These are phyloP conservation scores for Cercospora sp. DNA, from an alignment of 2,329 filamentous ascomycete species.

Conservation along the genomic window DNA sequence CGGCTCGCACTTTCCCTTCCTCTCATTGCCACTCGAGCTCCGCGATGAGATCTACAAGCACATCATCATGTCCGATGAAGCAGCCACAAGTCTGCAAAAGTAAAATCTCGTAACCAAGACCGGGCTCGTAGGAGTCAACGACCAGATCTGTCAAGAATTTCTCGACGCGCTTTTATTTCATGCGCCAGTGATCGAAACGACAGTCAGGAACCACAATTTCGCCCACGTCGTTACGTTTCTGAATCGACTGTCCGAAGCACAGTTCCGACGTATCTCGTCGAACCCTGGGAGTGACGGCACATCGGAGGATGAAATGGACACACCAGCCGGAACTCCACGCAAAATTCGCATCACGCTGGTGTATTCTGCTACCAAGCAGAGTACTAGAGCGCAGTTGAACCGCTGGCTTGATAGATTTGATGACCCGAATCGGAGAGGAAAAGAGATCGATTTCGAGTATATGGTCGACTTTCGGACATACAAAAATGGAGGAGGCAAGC, in stretches of 20 bases:
- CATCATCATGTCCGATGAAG: not conserved
- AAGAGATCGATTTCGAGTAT: constrained; percentile 15
- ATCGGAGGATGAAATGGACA: not conserved
- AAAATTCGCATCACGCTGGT: constrained; percentile 13
- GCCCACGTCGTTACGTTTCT: constrained; percentile 18
- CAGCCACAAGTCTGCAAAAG: constrained; percentile 1
- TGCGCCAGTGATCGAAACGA: constrained; percentile 10
- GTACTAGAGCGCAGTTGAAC: constrained; percentile 5
- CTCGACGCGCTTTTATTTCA: constrained; percentile 14
- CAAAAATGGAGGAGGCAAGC: constrained; percentile 9
- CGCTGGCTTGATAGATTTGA: constrained; percentile 20
- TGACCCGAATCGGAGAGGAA: constrained; percentile 9
- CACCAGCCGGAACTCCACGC: not conserved
- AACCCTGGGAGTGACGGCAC: no score
- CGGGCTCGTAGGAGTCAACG: constrained; percentile 11
- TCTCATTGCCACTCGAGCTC: constrained; percentile 40
- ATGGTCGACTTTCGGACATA: constrained; percentile 6
- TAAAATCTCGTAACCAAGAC: constrained; percentile 2
- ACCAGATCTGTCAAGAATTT: constrained; percentile 16
- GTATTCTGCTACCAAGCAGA: constrained; percentile 9
- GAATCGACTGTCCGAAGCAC: constrained; percentile 15
- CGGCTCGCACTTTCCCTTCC: constrained; percentile 32
- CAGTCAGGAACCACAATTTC: constrained; percentile 14
- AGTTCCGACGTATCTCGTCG: constrained; percentile 1
- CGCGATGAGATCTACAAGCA: constrained; percentile 42